Percentiles rank a stretch among this genome's conserved stretches.
phyloP scores from a whole-genome alignment of 495 filamentous ascomycete genomes.

The Cenococcum geophilum region DNA sequence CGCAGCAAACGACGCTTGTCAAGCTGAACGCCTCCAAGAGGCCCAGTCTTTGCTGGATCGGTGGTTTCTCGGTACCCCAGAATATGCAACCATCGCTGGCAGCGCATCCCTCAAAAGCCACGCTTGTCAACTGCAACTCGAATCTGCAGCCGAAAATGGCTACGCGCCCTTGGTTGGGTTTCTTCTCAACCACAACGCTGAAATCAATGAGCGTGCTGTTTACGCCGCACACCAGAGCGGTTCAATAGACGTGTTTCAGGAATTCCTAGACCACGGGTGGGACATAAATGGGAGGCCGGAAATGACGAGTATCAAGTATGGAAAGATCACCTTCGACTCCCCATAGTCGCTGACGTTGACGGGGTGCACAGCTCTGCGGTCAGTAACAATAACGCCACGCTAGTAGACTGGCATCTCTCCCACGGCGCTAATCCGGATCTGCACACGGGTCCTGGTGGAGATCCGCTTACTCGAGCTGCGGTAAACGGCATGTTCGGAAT shows the following conservation, averaged over 20 bases:
- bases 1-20: not conserved
- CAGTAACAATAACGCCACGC: no score
- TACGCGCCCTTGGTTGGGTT: not conserved
- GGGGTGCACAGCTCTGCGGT: no score
- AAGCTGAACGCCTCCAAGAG: not conserved
- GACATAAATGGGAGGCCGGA: not conserved
- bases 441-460: not conserved
- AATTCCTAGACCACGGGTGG: not conserved
- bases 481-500: not conserved
- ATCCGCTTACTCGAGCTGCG: not conserved
- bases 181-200: not conserved
- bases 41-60: not conserved
- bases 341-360: no score
- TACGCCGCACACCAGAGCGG: not conserved
- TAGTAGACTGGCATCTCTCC: not conserved
- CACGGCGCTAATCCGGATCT: not conserved
- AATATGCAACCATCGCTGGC: not conserved
- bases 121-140: not conserved
- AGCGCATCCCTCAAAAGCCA: not conserved
- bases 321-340: no score
- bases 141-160: not conserved
- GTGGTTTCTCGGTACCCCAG: not conserved
- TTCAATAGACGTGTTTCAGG: not conserved
- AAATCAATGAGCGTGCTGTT: not conserved
- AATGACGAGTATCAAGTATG: no score